Percentiles rank a stretch among this genome's conserved stretches.
Evolutionary conservation across 495 filamentous ascomycete genomes (phyloP).

Genomic region (Aspergillus asperescens): DNA sequence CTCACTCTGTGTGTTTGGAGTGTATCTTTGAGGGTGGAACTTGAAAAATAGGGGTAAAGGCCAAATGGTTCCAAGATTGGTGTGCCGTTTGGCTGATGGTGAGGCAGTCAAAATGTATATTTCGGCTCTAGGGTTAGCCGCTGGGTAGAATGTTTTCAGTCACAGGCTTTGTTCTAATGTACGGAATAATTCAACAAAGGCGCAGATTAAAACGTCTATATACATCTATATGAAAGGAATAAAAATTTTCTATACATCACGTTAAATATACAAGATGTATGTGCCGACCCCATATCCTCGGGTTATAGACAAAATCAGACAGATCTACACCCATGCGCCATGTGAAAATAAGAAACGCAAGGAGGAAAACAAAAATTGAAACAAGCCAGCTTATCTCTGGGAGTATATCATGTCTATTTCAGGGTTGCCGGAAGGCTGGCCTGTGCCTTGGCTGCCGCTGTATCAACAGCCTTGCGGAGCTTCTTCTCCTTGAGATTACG

Average conservation of each 20-base stretch:
- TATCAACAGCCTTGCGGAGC: slow-evolving; percentile 59
- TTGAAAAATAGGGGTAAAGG: neutral
- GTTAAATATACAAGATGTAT: slow-evolving; percentile 16
- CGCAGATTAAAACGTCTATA: too few relatives aligned
- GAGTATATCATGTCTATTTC: slow-evolving; percentile 31
- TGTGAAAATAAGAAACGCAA: slow-evolving; percentile 13
- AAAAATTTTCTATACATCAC: slow-evolving; percentile 17
- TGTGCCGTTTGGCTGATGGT: neutral
- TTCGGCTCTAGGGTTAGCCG: neutral
- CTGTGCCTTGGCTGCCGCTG: slow-evolving; percentile 35
- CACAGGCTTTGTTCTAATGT: too few relatives aligned
- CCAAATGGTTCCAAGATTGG: neutral
- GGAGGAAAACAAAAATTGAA: slow-evolving; percentile 8
- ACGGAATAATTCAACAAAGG: too few relatives aligned
- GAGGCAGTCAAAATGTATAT: slow-evolving; percentile 14
- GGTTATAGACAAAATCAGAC: slow-evolving; percentile 9
- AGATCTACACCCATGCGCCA: slow-evolving; percentile 27
- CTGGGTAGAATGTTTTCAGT: neutral
- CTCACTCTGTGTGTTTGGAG: slow-evolving; percentile 8
- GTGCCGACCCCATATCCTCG: neutral
- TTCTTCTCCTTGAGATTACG: slow-evolving; percentile 64
- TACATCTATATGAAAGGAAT: too few relatives aligned
- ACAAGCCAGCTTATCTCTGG: slow-evolving; percentile 1
- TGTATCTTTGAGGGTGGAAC: neutral
- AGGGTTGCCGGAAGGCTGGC: slow-evolving; percentile 41